Evolutionary conservation across 2,329 filamentous ascomycete genomes (phyloP), one percentile per base, ranked within the genome.

Genomic region (Lasiodiplodia sp.): DNA sequence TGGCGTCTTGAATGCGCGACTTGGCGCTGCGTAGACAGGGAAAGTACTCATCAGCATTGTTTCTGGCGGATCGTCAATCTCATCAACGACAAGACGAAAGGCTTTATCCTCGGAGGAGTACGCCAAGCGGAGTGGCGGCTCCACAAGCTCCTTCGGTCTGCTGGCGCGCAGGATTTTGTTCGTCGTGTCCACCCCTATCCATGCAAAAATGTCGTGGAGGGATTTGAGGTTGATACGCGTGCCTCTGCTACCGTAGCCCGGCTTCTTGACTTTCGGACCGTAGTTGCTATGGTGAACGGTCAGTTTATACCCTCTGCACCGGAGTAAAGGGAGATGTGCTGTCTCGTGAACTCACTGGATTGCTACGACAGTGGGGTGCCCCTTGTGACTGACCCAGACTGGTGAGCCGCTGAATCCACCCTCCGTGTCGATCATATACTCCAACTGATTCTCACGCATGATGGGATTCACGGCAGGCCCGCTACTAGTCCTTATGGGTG

Each of bases 71-170:
- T 28, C 23, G 14, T 14, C 23, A 0, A 7, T 5, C 14, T 53
- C 51, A 3, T 53, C 23, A 7, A 53, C 51, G 23, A 53, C 6
- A 0, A 53, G 0, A 1, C 51, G 51, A 12, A 53, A 53, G 1
- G 21, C 12, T 1, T 1, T 5, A 14, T 53, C 51, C 0, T 25
- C 51, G 5, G 51, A 0, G 1, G 23, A 31, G 23, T 53, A 53
- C 0, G 12, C 16, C 14, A 53, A 0, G 51, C 23, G 51, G 25
- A 53, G 51, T 11, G 51, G 51, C 12, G 23, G 25, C 21, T 53
- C 4, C 2, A 18, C 0, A 0, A 0, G 4, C 4, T 25, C 23
- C 2, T 16, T 31, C 0, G 12, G 1, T 4, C 1, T 16, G 23
- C 14, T 53, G 25, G 23, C 51, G 2, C 51, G 51, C 6, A 53